Conservation (phyloP, 1,284 basidiomycete species). For the Sphagnurus paluster region DNA sequence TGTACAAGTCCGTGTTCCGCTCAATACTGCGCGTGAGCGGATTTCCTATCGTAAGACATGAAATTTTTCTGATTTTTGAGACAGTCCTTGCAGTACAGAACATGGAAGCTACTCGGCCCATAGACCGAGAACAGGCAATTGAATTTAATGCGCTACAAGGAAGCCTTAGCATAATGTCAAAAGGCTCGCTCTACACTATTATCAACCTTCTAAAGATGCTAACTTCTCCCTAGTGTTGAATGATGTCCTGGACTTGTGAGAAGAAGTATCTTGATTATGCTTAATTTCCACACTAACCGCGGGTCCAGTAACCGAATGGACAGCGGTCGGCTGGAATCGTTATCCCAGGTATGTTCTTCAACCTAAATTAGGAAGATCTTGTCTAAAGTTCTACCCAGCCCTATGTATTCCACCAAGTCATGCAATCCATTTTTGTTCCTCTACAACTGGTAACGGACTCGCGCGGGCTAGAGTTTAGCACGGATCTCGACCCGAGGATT, state of each 20-base stretch:
- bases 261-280: no score
- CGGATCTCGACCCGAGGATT: not conserved
- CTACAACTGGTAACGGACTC: constrained; percentile 75
- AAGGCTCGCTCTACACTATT: constrained; percentile 43
- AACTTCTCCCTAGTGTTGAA: constrained; percentile 63
- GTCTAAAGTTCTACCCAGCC: constrained; percentile 42
- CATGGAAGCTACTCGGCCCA: constrained; percentile 70
- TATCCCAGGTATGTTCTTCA: constrained; percentile 46
- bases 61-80: constrained; percentile 2
- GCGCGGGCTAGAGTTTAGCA: constrained; percentile 44
- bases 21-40: constrained; percentile 81
- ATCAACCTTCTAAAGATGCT: constrained; percentile 26
- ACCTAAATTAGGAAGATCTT: not conserved
- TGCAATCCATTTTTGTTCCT: constrained; percentile 80
- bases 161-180: constrained; percentile 88
- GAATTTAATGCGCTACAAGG: constrained; percentile 82
- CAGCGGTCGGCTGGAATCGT: constrained; percentile 75
- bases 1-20: constrained; percentile 87
- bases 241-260: constrained; percentile 81
- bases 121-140: constrained; percentile 69
- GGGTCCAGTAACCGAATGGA: no score
- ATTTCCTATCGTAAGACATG: not conserved
- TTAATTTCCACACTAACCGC: no score
- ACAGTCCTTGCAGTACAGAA: constrained; percentile 86
- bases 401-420: constrained; percentile 82